These are phyloP conservation scores for Sideroxylon spinosum DNA, from an alignment of 179 eudicot species.

Conservation along the genomic window DNA sequence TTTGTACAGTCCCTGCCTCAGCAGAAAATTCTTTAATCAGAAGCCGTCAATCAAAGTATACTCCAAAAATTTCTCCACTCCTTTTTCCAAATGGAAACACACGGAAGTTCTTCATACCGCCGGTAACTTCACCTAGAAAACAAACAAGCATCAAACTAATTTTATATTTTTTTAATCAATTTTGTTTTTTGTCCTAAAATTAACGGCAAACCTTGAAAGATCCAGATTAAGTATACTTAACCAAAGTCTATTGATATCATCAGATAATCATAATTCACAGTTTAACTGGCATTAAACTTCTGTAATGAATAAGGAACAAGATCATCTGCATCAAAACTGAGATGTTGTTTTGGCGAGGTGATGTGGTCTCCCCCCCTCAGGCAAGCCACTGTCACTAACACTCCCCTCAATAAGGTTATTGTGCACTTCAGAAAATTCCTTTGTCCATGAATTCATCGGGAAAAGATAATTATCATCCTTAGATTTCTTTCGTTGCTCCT, in stretches of 20 bases:
- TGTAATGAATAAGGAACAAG: constrained; percentile 1
- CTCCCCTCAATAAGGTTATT: constrained; percentile 60
- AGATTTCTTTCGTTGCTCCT: constrained; percentile 59
- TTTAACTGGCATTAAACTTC: neutral
- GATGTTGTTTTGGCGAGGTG: constrained; percentile 36
- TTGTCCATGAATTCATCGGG: constrained; percentile 64
- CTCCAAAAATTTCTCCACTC: neutral
- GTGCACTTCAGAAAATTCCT: constrained; percentile 66
- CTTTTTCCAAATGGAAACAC: neutral
- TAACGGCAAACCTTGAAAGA: neutral
- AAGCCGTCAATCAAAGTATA: neutral
- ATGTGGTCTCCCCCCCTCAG: constrained; percentile 44
- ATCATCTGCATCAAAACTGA: constrained; percentile 36
- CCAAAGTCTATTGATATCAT: constrained; percentile 4
- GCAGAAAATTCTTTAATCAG: neutral
- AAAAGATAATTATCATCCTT: constrained; percentile 73
- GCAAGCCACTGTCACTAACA: constrained; percentile 80
- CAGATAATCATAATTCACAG: neutral
- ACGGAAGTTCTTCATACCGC: neutral
- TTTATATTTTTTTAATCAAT: neutral
- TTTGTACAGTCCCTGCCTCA: neutral
- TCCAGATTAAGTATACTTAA: constrained; percentile 6
- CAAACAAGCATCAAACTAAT: constrained; percentile 2
- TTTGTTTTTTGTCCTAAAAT: neutral
- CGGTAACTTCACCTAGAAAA: neutral